A percentile compares a stretch with the other conserved stretches of the same genome.
These are phyloP conservation scores for Cymbopogon flexuosus DNA, from an alignment of 202 grass and related monocot species.

Conservation along the genomic window DNA sequence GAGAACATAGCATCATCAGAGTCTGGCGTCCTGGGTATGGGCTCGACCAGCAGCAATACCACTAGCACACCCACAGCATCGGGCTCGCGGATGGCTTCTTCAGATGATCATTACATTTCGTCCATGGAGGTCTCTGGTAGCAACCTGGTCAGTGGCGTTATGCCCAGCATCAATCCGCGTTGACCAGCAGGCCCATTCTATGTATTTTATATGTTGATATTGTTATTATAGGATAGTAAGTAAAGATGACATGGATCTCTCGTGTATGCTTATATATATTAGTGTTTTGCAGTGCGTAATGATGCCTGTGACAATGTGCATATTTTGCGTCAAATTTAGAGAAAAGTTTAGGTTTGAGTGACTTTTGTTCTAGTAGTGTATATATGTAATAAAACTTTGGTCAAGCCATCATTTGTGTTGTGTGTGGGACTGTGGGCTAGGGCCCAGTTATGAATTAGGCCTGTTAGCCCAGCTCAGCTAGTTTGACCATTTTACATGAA, in stretches of 20 bases:
- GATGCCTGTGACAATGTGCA: neutral
- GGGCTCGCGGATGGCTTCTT: conserved; percentile 14
- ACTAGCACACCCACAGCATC: conserved; percentile 12
- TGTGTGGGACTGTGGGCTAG: neutral
- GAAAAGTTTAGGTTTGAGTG: neutral
- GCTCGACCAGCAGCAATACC: conserved; percentile 10
- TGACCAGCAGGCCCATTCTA: conserved; percentile 13
- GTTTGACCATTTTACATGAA: neutral
- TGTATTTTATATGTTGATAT: neutral
- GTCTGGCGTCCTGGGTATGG: neutral
- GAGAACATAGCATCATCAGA: conserved; percentile 30
- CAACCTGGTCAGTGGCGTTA: conserved; percentile 71
- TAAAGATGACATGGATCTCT: neutral
- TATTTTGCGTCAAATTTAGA: neutral
- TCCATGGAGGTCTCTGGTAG: conserved; percentile 87
- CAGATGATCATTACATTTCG: conserved; percentile 49
- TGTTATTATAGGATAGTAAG: neutral
- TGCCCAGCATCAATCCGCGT: conserved; percentile 67
- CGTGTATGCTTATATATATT: neutral
- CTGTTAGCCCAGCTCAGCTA: neutral
- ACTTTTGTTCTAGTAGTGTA: neutral
- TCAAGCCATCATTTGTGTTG: neutral
- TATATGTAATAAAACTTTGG: neutral
- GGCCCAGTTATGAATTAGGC: neutral
- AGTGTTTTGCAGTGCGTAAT: neutral